phyloP scores from a whole-genome alignment of 2,329 filamentous ascomycete species.

The Macroventuria anomochaeta region DNA sequence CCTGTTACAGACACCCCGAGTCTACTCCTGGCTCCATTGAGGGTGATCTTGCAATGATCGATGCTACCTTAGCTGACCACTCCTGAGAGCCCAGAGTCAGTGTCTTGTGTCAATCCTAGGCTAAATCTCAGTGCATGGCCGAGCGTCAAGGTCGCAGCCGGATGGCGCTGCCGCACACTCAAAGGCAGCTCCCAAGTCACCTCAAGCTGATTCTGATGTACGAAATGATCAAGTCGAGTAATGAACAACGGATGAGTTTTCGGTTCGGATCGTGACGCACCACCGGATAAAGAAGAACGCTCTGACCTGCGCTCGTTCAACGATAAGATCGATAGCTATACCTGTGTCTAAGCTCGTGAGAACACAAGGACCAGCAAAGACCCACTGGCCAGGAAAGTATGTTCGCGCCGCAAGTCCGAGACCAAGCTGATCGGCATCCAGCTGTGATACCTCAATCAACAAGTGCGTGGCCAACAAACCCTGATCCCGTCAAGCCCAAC shows the following conservation, averaged over 20 bases:
- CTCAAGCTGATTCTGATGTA: not conserved
- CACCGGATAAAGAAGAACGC: constrained; percentile 15
- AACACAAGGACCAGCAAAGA: not conserved
- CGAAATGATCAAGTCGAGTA: not conserved
- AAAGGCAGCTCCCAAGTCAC: not conserved
- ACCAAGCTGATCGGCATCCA: constrained; percentile 3
- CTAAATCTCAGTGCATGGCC: not conserved
- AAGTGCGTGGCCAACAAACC: not conserved
- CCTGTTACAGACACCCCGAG: not conserved
- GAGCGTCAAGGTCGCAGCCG: not conserved
- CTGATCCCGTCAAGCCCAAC: not conserved
- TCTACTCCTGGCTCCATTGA: not conserved
- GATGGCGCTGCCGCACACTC: not conserved
- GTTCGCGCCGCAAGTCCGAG: constrained; percentile 9
- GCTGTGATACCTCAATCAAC: not conserved
- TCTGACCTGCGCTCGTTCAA: not conserved
- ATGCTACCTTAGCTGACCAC: not conserved
- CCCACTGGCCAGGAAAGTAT: not conserved
- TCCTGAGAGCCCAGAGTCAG: not conserved
- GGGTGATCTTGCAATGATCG: not conserved
- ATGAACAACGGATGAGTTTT: not conserved
- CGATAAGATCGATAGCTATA: constrained; percentile 4
- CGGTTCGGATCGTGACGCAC: constrained; percentile 4
- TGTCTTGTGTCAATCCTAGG: not conserved
- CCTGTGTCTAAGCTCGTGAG: not conserved